Evolutionary conservation across 2,329 filamentous ascomycete genomes (phyloP), one percentile per base, ranked within the genome.

Genomic region (Drechslerella dactyloides): DNA sequence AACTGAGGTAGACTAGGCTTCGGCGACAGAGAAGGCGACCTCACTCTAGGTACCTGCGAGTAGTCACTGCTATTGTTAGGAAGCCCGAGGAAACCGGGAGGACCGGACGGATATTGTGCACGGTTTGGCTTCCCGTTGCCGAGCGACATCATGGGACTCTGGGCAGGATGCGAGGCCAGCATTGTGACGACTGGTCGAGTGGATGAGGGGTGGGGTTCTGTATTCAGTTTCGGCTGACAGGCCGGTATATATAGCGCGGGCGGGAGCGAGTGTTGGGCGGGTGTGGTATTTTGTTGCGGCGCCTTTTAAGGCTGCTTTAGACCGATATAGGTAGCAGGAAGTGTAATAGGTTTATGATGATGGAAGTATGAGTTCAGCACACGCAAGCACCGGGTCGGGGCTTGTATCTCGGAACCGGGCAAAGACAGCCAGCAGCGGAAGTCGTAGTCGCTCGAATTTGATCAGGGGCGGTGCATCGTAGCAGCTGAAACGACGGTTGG

Each of bases 1-100:
- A 57, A 70, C 17, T 59, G 58, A n/a, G 65, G 48, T 27, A 58
- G 58, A 33, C 53, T 42, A 64, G 66, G 66, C 23, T 70, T 70
- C 44, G 66, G 66, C 17, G 66, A 70, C 27, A 59, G 42, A 44
- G 58, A 63, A 40, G 52, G 58, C 17, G 66, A 70, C 19, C 66
- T 63, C 30, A 42, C 46, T 11, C 30, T 51, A 17, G 58, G 48
- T 23, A 61, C 35, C n/a, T 58, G 54, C 23, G 58, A 21, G 3
- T 57, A 53, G 42, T 69, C 65, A 40, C 52, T 50, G 10, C 35
- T 33, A 24, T 58, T 50, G 10, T 48, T 33, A 24, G 66, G 60
- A 40, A 70, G 33, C 21, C 54, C 54, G 19, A 70, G 66, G 30
- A 59, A 54, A 5, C 59, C 59, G 17, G 23, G n/a, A 23, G 66